Evolutionary conservation across 2,329 filamentous ascomycete genomes (phyloP), one percentile per base, ranked within the genome.

Genomic region (Colletotrichum orbiculare): DNA sequence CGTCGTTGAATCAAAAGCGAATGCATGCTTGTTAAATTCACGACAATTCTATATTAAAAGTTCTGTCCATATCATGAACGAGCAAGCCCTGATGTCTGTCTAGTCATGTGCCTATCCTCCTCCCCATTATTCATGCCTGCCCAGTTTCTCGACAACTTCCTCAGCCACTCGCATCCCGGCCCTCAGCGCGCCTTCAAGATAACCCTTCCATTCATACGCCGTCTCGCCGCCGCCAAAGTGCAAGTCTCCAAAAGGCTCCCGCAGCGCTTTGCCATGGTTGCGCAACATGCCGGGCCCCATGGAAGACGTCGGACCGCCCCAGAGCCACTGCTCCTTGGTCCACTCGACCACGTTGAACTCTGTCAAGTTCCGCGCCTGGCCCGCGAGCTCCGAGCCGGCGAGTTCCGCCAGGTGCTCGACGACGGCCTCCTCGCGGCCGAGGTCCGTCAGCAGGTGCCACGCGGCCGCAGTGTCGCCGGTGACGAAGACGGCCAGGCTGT

Each of bases 401-500:
- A 70, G 60, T 11, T 50, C 42, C 8, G 47, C 64, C 34, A 70
- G 37, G 49, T 69, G 69, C 45, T 71, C 69, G n/a, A 70, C 37
- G 33, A 71, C 37, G 41, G 66, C 53, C 6, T 57, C 34, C 47
- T 69, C 52, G 10, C 66, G 61, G 49, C 60, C 61, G 8, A 54
- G 10, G 6, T 54, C 58, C 2, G 61, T 46, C 7, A 60, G 73
- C 4, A 69, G 46, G 25, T 70, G 58, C 73, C 75, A 77, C 1
- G 53, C 52, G 0, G 69, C 67, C 4, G 73, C 78, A 1, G 69
- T 63, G 6, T 75, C 69, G 1, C 78, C 77, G 0, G 69, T 68
- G 38, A 79, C 57, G 49, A 81, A 81, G 45, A 70, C 68, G 5
- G 72, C 70, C 8, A 76, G 68, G 48, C 71, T 71, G 48, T 72